A percentile compares a stretch with the other conserved stretches of the same genome.
phyloP scores from a whole-genome alignment of 2,329 filamentous ascomycete species.

The Alternaria hordeiaustralica region DNA sequence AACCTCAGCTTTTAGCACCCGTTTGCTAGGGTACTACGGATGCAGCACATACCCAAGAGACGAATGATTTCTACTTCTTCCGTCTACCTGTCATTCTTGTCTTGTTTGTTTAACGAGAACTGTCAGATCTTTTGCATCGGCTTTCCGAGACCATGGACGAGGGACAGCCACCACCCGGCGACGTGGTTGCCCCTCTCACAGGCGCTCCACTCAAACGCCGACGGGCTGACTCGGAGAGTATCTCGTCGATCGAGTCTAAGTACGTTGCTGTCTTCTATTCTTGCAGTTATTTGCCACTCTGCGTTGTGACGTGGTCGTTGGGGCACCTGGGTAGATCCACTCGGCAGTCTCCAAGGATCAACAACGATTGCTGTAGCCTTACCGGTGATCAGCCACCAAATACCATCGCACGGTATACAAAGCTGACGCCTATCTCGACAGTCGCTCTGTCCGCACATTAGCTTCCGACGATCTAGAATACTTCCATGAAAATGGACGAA shows the following conservation, averaged over 20 bases:
- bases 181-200: slow-evolving; percentile 44
- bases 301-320: neutral
- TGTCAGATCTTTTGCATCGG: slow-evolving; percentile 22
- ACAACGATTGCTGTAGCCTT: neutral
- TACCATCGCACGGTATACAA: neutral
- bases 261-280: slow-evolving; percentile 29
- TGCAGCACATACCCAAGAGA: slow-evolving; percentile 7
- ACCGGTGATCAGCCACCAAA: neutral
- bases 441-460: slow-evolving; percentile 46
- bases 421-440: slow-evolving; percentile 17
- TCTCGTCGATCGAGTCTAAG: slow-evolving; percentile 42
- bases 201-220: slow-evolving; percentile 42
- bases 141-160: slow-evolving; percentile 47
- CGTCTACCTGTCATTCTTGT: slow-evolving; percentile 19
- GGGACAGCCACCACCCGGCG: slow-evolving; percentile 47
- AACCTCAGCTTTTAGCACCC: slow-evolving; percentile 25
- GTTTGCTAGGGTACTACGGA: slow-evolving; percentile 9
- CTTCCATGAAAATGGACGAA: slow-evolving; percentile 66
- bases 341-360: neutral
- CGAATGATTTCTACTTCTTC: slow-evolving; percentile 1
- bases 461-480: slow-evolving; percentile 60
- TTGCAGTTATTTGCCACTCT: neutral
- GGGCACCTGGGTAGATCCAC: neutral
- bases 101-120: slow-evolving; percentile 20
- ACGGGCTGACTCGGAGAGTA: slow-evolving; percentile 41